phyloP scores from a whole-genome alignment of 1,284 basidiomycete species.

The Ganoderma leucocontextum region DNA sequence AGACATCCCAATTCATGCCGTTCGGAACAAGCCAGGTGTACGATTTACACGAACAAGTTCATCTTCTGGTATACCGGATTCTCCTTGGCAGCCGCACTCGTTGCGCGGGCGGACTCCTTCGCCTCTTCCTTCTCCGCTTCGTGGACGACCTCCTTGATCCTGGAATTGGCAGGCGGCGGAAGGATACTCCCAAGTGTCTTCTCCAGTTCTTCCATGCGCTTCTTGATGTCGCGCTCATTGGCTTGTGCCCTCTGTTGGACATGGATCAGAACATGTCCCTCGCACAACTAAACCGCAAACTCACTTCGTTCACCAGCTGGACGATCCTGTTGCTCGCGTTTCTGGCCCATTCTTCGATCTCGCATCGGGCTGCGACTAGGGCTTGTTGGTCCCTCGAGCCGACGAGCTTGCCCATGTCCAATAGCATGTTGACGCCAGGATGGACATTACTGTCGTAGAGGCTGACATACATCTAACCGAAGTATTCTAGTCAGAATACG shows the following conservation, averaged over 20 bases:
- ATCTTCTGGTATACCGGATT: slow-evolving; percentile 13
- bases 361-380: slow-evolving; percentile 4
- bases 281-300: neutral
- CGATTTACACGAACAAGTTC: neutral
- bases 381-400: slow-evolving; percentile 13
- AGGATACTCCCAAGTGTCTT: slow-evolving; percentile 13
- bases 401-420: slow-evolving; percentile 21
- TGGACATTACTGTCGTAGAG: slow-evolving; percentile 22
- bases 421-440: slow-evolving; percentile 25
- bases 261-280: neutral
- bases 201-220: slow-evolving; percentile 13
- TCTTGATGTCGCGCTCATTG: slow-evolving; percentile 18
- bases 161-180: slow-evolving; percentile 3
- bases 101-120: neutral
- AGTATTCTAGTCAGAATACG: neutral
- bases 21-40: neutral
- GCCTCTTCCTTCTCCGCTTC: slow-evolving; percentile 9
- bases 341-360: slow-evolving; percentile 20
- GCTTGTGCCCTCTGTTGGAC: slow-evolving; percentile 11
- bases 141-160: slow-evolving; percentile 10
- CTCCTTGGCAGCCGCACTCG: neutral
- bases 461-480: slow-evolving; percentile 20
- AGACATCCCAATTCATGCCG: too few relatives aligned
- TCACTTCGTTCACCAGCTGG: slow-evolving; percentile 16
- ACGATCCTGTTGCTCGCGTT: slow-evolving; percentile 18